phyloP scores from a whole-genome alignment of 2,329 filamentous ascomycete genomes.

The Elsinoe batatas region DNA sequence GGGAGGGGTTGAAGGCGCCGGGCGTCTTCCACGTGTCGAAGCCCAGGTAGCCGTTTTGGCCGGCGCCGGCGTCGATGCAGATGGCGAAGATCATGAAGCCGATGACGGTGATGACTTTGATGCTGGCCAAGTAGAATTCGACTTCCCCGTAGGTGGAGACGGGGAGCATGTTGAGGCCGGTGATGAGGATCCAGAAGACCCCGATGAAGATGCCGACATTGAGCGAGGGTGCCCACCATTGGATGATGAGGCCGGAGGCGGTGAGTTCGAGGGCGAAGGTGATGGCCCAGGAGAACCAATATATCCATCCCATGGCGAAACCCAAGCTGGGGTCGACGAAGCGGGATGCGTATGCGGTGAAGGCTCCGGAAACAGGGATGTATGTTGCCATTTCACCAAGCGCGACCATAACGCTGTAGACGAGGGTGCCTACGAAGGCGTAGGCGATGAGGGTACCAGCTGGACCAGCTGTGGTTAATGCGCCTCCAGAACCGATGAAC shows the following conservation, averaged over 20 bases:
- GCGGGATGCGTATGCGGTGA: constrained; percentile 40
- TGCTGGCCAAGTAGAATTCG: constrained; percentile 45
- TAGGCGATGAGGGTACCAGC: constrained; percentile 37
- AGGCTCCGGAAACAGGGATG: constrained; percentile 48
- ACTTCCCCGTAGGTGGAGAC: constrained; percentile 44
- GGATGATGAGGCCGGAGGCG: constrained; percentile 30
- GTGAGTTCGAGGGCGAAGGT: constrained; percentile 32
- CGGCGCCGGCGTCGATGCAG: constrained; percentile 32
- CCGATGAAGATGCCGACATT: constrained; percentile 32
- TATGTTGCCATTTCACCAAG: constrained; percentile 51
- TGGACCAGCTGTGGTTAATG: constrained; percentile 32
- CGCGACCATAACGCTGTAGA: constrained; percentile 39
- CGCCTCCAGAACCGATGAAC: constrained; percentile 33
- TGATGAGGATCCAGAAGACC: constrained; percentile 28
- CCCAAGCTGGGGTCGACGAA: constrained; percentile 38
- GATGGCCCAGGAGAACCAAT: constrained; percentile 36
- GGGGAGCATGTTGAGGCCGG: constrained; percentile 41
- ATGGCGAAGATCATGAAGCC: constrained; percentile 36
- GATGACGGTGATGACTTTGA: constrained; percentile 44
- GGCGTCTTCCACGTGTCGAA: constrained; percentile 42
- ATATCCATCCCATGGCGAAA: constrained; percentile 41
- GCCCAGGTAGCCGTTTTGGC: constrained; percentile 49
- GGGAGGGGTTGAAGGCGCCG: constrained; percentile 30
- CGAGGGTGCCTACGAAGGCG: constrained; percentile 35
- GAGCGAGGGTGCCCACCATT: constrained; percentile 32